phyloP scores from a whole-genome alignment of 83 land plant genomes.

The Diphasiastrum complanatum region DNA sequence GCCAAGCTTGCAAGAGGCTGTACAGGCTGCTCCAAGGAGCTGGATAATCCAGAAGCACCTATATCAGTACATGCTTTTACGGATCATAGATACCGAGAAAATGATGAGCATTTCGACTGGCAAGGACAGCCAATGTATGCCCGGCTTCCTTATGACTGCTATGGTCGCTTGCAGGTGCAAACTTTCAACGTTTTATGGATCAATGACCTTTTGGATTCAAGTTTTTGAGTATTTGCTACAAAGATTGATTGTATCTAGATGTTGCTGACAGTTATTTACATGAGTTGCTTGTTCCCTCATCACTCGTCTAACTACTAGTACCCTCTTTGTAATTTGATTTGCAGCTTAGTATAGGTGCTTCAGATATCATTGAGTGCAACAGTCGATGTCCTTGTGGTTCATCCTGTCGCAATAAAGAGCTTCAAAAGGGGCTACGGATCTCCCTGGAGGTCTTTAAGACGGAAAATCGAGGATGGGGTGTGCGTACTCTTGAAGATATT shows the following conservation, averaged over 20 bases:
- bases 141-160: constrained; percentile 36
- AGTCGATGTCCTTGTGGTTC: constrained; percentile 30
- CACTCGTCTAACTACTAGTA: too few relatives aligned
- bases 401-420: constrained; percentile 28
- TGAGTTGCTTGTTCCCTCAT: too few relatives aligned
- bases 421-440: constrained; percentile 32
- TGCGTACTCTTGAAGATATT: constrained; percentile 32
- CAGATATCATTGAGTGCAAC: constrained; percentile 38
- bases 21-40: constrained; percentile 26
- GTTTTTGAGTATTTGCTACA: too few relatives aligned
- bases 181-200: too few relatives aligned
- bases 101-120: constrained; percentile 37
- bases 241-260: too few relatives aligned
- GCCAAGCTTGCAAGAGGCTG: constrained; percentile 23
- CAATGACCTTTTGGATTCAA: too few relatives aligned
- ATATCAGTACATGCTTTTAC: constrained; percentile 23
- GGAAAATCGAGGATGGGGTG: constrained; percentile 39
- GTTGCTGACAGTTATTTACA: neutral
- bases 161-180: constrained; percentile 41
- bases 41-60: constrained; percentile 28
- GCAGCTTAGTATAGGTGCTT: constrained; percentile 27
- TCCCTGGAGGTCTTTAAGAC: constrained; percentile 37
- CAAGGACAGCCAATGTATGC: constrained; percentile 42
- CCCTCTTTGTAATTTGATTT: too few relatives aligned
- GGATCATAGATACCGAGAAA: constrained; percentile 20